Percentiles rank a stretch among this genome's conserved stretches.
These are phyloP conservation scores for Sporisorium graminicola DNA, from an alignment of 1,284 basidiomycete genomes.

Conservation along the genomic window DNA sequence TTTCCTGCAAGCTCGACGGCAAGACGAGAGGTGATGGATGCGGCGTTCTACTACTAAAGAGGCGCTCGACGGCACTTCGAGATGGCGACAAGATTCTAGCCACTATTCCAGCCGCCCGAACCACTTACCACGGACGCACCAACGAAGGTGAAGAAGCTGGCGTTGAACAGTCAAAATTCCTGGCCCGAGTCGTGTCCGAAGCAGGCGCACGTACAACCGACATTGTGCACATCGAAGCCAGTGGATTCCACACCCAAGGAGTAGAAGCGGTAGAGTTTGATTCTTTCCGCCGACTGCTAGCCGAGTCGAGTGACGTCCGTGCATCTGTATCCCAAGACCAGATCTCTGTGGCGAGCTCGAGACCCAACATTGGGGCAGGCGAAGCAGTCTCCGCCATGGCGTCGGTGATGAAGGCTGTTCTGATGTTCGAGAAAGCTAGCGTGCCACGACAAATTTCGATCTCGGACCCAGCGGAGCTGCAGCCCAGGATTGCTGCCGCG, in stretches of 20 bases:
- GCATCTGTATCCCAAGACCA: background rate
- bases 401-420: slow-evolving; percentile 48
- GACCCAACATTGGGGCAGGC: slow-evolving; percentile 46
- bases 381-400: slow-evolving; percentile 52
- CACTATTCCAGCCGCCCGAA: slow-evolving; percentile 30
- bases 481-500: slow-evolving; percentile 19
- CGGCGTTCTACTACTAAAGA: slow-evolving; percentile 52
- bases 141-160: background rate
- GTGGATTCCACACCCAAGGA: slow-evolving; percentile 30
- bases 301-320: background rate
- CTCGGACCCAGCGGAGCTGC: slow-evolving; percentile 21
- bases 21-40: slow-evolving; percentile 52
- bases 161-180: slow-evolving; percentile 17
- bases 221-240: slow-evolving; percentile 50
- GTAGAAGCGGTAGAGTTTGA: slow-evolving; percentile 48
- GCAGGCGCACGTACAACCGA: slow-evolving; percentile 4
- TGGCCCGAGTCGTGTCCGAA: slow-evolving; percentile 24
- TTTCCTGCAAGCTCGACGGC: slow-evolving; percentile 39
- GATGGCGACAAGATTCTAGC: slow-evolving; percentile 53
- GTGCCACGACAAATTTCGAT: slow-evolving; percentile 41
- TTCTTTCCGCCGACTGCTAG: slow-evolving; percentile 24
- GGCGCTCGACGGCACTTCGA: slow-evolving; percentile 45
- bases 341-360: slow-evolving; percentile 37
- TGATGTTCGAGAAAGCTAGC: slow-evolving; percentile 32
- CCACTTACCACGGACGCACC: slow-evolving; percentile 18